Percentiles rank a stretch among this genome's conserved stretches.
phyloP scores from a whole-genome alignment of 1,284 basidiomycete genomes.

The Vanrija humicola region DNA sequence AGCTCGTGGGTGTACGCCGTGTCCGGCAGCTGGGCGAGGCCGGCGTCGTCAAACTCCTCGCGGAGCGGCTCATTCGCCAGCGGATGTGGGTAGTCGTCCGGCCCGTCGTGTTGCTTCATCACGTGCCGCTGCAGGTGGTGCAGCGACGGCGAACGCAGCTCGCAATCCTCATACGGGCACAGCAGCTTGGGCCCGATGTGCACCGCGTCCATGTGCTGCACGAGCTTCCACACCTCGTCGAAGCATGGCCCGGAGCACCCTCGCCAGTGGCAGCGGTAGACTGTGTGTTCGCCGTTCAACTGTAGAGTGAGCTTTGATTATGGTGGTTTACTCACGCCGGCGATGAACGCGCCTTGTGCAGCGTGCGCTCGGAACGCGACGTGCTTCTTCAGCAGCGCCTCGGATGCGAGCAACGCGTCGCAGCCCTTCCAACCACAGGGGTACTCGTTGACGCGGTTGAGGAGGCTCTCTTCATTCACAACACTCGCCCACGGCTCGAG shows the following conservation, averaged over 20 bases:
- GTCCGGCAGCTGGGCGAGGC: background rate
- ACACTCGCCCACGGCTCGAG: conserved; percentile 28
- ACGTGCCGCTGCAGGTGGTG: conserved; percentile 21
- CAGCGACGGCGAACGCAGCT: conserved; percentile 22
- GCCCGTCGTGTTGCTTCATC: conserved; percentile 18
- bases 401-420: conserved; percentile 28
- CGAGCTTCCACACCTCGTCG: conserved; percentile 12
- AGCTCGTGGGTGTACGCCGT: conserved; percentile 20
- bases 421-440: conserved; percentile 40
- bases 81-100: background rate
- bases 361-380: conserved; percentile 22
- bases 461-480: conserved; percentile 21
- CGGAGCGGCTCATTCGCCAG: background rate
- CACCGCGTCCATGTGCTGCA: conserved; percentile 30
- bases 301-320: background rate
- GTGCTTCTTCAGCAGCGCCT: conserved; percentile 27
- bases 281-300: background rate
- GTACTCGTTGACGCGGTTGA: conserved; percentile 20
- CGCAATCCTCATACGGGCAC: conserved; percentile 34
- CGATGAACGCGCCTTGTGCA: conserved; percentile 17
- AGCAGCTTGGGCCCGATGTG: conserved; percentile 26
- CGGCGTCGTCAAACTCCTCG: background rate
- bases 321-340: conserved; percentile 11
- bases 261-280: conserved; percentile 30
- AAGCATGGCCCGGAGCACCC: conserved; percentile 35